Base-by-base conservation (phyloP, 2,329 filamentous ascomycete genomes). In the Aureobasidium sp. region DNA sequence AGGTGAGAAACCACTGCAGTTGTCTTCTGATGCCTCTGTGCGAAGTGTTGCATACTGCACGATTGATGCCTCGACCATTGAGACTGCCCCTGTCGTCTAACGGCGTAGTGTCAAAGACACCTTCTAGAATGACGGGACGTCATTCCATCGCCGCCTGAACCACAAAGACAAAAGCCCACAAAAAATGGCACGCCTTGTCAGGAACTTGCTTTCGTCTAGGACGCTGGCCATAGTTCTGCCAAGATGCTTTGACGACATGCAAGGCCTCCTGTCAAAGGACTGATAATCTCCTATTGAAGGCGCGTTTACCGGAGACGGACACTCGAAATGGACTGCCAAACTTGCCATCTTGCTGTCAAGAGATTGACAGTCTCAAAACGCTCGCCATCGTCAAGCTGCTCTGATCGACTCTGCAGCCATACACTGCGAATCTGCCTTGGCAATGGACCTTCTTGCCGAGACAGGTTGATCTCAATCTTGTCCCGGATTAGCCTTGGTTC, bases 381-480 rank as follows among this genome's bases (percentile, higher is more conserved):
- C 29, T 14, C 21, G 44, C 21, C 29, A 45, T 39, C 27, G 36
- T 45, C 53, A 16, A 14, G 50, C 36, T 39, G 30, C 50, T 45
- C n/a, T 29, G 54, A 58, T 58, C 54, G 54, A 58, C 54, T 58
- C 25, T 37, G 42, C 54, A 58, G 41, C n/a, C 47, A 36, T 25
- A 25, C 34, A 48, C 48, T 58, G 54, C 54, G 54, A 58, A 48
- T 59, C 11, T 49, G 36, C 45, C 55, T 59, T 59, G 45, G 57
- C 57, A 42, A 16, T 51, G 34, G 25, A 27, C 32, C 34, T 42
- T 41, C n/a, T 34, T 47, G 25, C 57, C 30, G 25, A 50, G 44
- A 21, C 39, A 59, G 29, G 57, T 41, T 59, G 57, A 59, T 59
- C 57, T 59, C 57, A 59, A 59, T 59, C 16, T 59, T 50, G 45